Conservation (phyloP, 2,329 filamentous ascomycete genomes). For the Trichoderma citrinoviride region DNA sequence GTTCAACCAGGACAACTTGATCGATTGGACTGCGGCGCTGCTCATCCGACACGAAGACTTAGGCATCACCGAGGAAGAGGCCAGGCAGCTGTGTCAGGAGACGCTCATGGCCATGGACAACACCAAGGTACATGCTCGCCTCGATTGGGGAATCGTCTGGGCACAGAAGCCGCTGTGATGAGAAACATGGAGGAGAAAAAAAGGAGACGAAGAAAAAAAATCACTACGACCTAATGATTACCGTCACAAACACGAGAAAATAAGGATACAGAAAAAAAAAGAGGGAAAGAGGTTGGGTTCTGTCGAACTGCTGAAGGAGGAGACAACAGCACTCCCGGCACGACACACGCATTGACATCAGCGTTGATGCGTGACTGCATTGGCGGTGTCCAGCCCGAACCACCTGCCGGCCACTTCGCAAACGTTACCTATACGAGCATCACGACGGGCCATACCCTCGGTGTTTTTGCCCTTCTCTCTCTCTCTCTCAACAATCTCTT, state of each 20-base stretch:
- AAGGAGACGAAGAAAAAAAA: neutral
- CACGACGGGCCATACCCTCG: neutral
- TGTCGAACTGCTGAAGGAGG: neutral
- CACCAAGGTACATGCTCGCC: conserved; percentile 34
- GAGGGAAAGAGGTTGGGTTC: neutral
- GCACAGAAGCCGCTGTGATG: conserved; percentile 36
- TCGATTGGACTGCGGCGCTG: conserved; percentile 38
- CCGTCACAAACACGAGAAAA: neutral
- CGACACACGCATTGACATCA: neutral
- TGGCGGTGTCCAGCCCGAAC: neutral
- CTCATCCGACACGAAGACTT: conserved; percentile 35
- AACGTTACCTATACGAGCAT: neutral
- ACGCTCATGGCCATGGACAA: conserved; percentile 36
- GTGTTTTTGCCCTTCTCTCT: neutral
- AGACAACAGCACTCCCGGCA: neutral
- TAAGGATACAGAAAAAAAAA: neutral
- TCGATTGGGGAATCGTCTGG: conserved; percentile 40
- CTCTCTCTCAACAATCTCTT: too few relatives aligned
- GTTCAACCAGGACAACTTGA: conserved; percentile 37
- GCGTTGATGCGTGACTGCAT: neutral
- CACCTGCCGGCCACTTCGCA: neutral
- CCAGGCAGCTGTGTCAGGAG: conserved; percentile 33
- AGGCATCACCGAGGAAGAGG: conserved; percentile 37
- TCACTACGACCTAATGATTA: too few relatives aligned
- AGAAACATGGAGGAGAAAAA: neutral